Evolutionary conservation across 2,329 filamentous ascomycete genomes (phyloP), one percentile per base, ranked within the genome.

Genomic region (Amesomyces nigricolor): DNA sequence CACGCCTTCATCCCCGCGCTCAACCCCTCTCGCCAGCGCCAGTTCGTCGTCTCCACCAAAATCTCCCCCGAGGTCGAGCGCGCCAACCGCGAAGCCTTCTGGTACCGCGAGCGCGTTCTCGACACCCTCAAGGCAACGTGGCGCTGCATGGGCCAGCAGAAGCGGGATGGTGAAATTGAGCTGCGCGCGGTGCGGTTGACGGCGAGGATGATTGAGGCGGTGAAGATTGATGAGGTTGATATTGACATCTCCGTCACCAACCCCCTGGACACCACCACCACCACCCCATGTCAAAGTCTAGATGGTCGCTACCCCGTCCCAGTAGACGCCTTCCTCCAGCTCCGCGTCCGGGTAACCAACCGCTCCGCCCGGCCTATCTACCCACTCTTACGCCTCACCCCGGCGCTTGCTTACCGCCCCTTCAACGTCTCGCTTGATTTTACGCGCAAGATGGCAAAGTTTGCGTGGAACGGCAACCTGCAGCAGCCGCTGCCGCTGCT

Each of bases 11-110:
- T 96, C 39, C 91, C 91, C 0, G 86, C 84, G 1, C 76, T 96
- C 9, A 91, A 92, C 62, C 87, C 87, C 0, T 84, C 86, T 0
- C 84, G 87, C n/a, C 87, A 90, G 66, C 82, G 91, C n/a, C 91
- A 96, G 66, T 96, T 95, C 64, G 89, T 96, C 30, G 89, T 96
- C 43, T 94, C 88, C 70, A 82, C 85, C 66, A 88, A 88, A 64
- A 82, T 91, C 54, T 86, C 87, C 0, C 88, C 89, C 0, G 89
- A 94, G 61, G 81, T 80, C 43, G 91, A 96, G 71, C 82, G 88
- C 35, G 81, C 84, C 11, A 87, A 80, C 58, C 79, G 91, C 50
- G 90, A 96, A 71, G 83, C 86, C 0, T 96, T 96, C 68, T 96
- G 91, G 91, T 96, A 90, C 69, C 83, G 91, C 14, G 88, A 95